Percentiles rank a stretch among this genome's conserved stretches.
These are phyloP conservation scores for Powellomyces hirtus DNA, from an alignment of 192 early-diverging fungal species.

Conservation along the genomic window DNA sequence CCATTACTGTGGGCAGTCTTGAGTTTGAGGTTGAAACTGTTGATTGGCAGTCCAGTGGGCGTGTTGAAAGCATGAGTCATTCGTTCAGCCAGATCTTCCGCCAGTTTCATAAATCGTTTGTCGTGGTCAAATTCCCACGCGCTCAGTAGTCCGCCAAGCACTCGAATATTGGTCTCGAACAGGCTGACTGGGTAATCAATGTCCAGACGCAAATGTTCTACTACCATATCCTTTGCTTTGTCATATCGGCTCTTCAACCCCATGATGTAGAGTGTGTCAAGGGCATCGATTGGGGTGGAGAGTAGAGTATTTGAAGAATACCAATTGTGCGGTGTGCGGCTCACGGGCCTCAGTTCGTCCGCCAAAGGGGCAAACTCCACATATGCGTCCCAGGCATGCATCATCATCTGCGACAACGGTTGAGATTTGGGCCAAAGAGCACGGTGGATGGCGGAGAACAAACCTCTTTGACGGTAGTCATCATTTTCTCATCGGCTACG, in stretches of 20 bases:
- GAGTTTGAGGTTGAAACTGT: slow-evolving; percentile 62
- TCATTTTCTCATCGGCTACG: neutral
- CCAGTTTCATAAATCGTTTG: slow-evolving; percentile 58
- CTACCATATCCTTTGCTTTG: slow-evolving; percentile 66
- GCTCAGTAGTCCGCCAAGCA: slow-evolving; percentile 73
- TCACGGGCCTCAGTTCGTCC: slow-evolving; percentile 57
- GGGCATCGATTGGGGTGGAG: slow-evolving; percentile 75
- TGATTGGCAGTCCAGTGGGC: slow-evolving; percentile 73
- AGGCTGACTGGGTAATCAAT: slow-evolving; percentile 82
- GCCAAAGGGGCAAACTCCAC: slow-evolving; percentile 70
- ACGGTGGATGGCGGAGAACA: neutral
- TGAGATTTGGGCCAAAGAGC: neutral
- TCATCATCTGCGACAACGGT: slow-evolving; percentile 26
- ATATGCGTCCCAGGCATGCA: slow-evolving; percentile 69
- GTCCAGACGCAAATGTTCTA: slow-evolving; percentile 55
- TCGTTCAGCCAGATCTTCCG: slow-evolving; percentile 72
- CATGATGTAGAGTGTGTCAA: slow-evolving; percentile 89
- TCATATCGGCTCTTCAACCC: slow-evolving; percentile 76
- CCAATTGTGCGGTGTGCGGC: slow-evolving; percentile 36
- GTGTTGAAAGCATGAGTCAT: slow-evolving; percentile 84
- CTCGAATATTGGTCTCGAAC: slow-evolving; percentile 87
- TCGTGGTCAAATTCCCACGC: slow-evolving; percentile 76
- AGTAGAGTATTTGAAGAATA: slow-evolving; percentile 19
- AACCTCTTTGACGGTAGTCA: neutral
- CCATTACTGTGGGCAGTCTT: neutral